Evolutionary conservation across 306 rosid species (phyloP).

Genomic region (Vachellia pachyceras): DNA sequence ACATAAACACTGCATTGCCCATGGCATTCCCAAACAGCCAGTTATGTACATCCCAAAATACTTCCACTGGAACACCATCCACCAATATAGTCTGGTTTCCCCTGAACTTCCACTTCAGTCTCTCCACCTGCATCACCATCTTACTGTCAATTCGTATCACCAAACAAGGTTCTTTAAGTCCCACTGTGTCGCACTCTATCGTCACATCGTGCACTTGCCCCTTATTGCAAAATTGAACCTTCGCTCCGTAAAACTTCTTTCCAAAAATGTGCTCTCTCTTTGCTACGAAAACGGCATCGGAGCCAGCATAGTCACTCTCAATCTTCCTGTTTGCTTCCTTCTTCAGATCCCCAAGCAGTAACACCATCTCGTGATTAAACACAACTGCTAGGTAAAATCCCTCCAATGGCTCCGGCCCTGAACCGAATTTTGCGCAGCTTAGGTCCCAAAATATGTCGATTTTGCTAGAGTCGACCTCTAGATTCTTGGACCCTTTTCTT

Average conservation of each 20-base stretch:
- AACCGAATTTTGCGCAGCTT: constrained; percentile 75
- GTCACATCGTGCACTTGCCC: constrained; percentile 70
- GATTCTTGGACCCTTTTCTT: constrained; percentile 76
- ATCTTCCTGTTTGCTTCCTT: constrained; percentile 64
- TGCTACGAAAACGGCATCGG: constrained; percentile 57
- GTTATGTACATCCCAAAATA: constrained; percentile 91
- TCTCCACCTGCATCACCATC: constrained; percentile 77
- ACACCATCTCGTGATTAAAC: constrained; percentile 58
- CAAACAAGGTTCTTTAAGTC: constrained; percentile 66
- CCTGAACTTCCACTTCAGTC: constrained; percentile 86
- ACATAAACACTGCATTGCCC: constrained; percentile 88
- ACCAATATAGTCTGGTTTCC: constrained; percentile 80
- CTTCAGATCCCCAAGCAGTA: constrained; percentile 74
- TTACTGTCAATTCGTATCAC: constrained; percentile 75
- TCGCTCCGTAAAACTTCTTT: constrained; percentile 66
- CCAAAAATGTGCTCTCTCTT: constrained; percentile 84
- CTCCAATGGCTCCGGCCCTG: constrained; percentile 80
- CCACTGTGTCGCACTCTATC: constrained; percentile 80
- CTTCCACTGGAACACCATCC: constrained; percentile 80
- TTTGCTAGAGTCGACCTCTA: constrained; percentile 65
- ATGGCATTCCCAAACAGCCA: constrained; percentile 81
- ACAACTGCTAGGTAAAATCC: constrained; percentile 68
- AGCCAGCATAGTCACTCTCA: constrained; percentile 43
- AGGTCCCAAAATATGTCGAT: constrained; percentile 76
- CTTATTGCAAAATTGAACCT: constrained; percentile 72